Evolutionary conservation across 306 rosid genomes (phyloP).

Genomic region (Lathyrus aphaca): DNA sequence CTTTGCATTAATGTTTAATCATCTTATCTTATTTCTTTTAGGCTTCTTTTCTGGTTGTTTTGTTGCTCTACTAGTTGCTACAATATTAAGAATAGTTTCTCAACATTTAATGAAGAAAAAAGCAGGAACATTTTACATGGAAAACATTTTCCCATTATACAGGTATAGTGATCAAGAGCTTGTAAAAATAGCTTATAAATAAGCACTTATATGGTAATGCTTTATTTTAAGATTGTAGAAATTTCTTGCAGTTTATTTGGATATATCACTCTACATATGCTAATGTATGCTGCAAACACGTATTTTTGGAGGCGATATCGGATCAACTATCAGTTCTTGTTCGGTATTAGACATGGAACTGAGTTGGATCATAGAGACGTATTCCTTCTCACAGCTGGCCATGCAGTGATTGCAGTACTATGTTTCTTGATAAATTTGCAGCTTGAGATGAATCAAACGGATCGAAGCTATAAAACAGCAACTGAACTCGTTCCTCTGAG

Average conservation of each 20-base stretch:
- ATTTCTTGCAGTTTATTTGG: slow-evolving; percentile 69
- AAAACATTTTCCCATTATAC: slow-evolving; percentile 70
- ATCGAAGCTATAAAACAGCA: slow-evolving; percentile 46
- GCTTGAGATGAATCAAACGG: slow-evolving; percentile 53
- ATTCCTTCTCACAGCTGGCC: slow-evolving; percentile 69
- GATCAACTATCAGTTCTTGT: slow-evolving; percentile 75
- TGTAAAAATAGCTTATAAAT: background rate
- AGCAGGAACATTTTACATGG: slow-evolving; percentile 55
- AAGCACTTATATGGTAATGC: background rate
- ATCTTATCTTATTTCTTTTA: slow-evolving; percentile 31
- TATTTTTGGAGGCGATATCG: slow-evolving; percentile 69
- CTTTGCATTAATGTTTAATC: slow-evolving; percentile 1
- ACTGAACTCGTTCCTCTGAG: slow-evolving; percentile 69
- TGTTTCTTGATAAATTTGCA: slow-evolving; percentile 71
- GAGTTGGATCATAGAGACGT: slow-evolving; percentile 60
- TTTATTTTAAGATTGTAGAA: slow-evolving; percentile 28
- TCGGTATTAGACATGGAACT: slow-evolving; percentile 74
- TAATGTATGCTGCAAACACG: slow-evolving; percentile 66
- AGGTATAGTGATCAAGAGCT: slow-evolving; percentile 33
- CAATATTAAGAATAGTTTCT: slow-evolving; percentile 48
- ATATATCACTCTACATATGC: slow-evolving; percentile 66
- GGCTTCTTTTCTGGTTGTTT: slow-evolving; percentile 76
- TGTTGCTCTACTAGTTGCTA: slow-evolving; percentile 56
- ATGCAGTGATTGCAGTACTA: slow-evolving; percentile 63
- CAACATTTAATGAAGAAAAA: slow-evolving; percentile 46